Percentiles rank a stretch among this genome's conserved stretches.
Evolutionary conservation across 257 asterid species (phyloP).

Genomic region (Solanum okadae): DNA sequence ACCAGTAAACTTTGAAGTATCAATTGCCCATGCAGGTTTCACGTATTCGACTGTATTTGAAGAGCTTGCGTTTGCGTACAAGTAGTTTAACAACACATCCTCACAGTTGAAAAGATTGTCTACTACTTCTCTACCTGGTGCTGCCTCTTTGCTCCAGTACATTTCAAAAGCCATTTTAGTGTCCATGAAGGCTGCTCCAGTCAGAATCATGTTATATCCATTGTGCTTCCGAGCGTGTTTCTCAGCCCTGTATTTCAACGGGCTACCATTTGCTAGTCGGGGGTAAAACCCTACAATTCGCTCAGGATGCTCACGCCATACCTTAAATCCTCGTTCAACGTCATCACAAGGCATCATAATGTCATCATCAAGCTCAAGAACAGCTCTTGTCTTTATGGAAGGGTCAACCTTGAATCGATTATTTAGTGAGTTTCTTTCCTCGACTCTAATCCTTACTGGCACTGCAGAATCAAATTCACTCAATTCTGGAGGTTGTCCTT

Average conservation of each 20-base stretch:
- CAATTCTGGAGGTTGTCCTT: slow-evolving; percentile 59
- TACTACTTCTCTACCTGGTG: slow-evolving; percentile 49
- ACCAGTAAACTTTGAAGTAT: slow-evolving; percentile 69
- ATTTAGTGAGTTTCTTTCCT: slow-evolving; percentile 69
- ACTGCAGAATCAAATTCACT: slow-evolving; percentile 74
- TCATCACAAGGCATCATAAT: slow-evolving; percentile 93
- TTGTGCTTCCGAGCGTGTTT: slow-evolving; percentile 60
- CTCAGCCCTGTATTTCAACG: slow-evolving; percentile 55
- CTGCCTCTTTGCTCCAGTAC: slow-evolving; percentile 71
- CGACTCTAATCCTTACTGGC: slow-evolving; percentile 73
- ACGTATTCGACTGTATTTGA: slow-evolving; percentile 57
- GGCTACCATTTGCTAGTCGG: slow-evolving; percentile 43
- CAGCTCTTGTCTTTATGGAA: slow-evolving; percentile 57
- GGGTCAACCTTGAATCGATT: slow-evolving; percentile 76
- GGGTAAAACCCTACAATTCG: slow-evolving; percentile 87
- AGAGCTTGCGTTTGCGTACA: slow-evolving; percentile 71
- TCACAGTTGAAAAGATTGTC: slow-evolving; percentile 71
- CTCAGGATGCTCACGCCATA: slow-evolving; percentile 84
- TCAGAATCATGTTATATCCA: slow-evolving; percentile 85
- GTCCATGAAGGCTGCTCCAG: slow-evolving; percentile 90
- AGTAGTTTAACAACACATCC: slow-evolving; percentile 75
- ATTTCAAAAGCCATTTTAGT: slow-evolving; percentile 41
- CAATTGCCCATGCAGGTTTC: slow-evolving; percentile 62
- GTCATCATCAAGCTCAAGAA: slow-evolving; percentile 92
- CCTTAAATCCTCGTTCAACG: slow-evolving; percentile 74